phyloP scores from a whole-genome alignment of 345 rosid genomes.

The Nasturtium officinale region DNA sequence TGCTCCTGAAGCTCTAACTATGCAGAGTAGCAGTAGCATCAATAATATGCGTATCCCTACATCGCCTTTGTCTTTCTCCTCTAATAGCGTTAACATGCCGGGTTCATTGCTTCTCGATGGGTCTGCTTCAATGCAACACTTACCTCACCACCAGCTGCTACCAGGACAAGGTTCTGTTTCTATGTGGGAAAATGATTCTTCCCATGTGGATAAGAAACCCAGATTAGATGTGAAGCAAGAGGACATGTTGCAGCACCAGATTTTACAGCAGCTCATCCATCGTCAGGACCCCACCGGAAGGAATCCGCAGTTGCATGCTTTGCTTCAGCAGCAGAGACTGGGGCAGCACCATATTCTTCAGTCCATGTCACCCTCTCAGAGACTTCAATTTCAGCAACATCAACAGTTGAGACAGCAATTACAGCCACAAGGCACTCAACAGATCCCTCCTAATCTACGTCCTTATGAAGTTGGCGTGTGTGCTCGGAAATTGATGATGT shows the following conservation, averaged over 20 bases:
- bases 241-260: conserved; percentile 76
- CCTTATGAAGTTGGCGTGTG: conserved; percentile 85
- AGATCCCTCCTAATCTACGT: conserved; percentile 56
- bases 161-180: conserved; percentile 36
- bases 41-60: conserved; percentile 39
- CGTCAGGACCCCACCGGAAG: conserved; percentile 66
- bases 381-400: conserved; percentile 70
- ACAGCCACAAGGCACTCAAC: conserved; percentile 73
- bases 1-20: conserved; percentile 14
- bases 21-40: conserved; percentile 35
- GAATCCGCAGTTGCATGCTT: conserved; percentile 71
- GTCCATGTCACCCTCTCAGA: conserved; percentile 80
- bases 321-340: conserved; percentile 74
- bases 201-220: conserved; percentile 65
- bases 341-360: conserved; percentile 63
- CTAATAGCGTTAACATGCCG: conserved; percentile 26
- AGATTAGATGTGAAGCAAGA: conserved; percentile 86
- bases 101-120: conserved; percentile 41
- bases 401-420: conserved; percentile 77
- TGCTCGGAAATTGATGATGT: conserved; percentile 93
- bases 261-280: conserved; percentile 77
- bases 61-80: conserved; percentile 42
- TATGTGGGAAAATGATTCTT: conserved; percentile 32
- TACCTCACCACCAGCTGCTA: conserved; percentile 26
- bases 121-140: conserved; percentile 35